phyloP scores from a whole-genome alignment of 2,329 filamentous ascomycete species.

The Ophiocordyceps camponoti-leonardi region DNA sequence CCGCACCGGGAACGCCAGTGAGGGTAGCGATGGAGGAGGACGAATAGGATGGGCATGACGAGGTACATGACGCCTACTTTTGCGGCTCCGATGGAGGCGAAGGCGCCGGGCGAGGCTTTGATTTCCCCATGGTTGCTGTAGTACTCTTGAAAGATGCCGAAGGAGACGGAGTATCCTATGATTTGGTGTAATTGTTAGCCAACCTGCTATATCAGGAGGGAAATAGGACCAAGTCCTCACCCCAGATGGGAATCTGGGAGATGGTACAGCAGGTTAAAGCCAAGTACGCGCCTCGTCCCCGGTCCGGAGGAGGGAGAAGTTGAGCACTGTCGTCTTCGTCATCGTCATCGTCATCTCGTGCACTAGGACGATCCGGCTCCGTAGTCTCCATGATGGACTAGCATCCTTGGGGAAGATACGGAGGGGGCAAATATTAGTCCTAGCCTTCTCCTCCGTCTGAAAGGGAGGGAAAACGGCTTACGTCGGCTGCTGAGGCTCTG shows the following conservation, averaged over 20 bases:
- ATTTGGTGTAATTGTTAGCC: too few relatives aligned
- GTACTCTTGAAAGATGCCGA: constrained; percentile 52
- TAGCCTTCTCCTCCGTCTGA: not conserved
- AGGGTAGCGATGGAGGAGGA: constrained; percentile 23
- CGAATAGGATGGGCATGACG: constrained; percentile 28
- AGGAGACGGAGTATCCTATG: constrained; percentile 23
- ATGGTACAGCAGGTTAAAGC: constrained; percentile 13
- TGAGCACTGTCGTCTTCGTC: not conserved
- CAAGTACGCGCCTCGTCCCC: constrained; percentile 11
- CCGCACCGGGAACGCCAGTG: constrained; percentile 21
- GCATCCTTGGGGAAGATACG: not conserved
- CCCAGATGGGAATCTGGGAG: constrained; percentile 17
- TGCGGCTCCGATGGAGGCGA: constrained; percentile 9
- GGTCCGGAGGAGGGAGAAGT: constrained; percentile 11
- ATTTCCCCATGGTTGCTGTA: constrained; percentile 40
- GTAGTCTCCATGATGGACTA: not conserved
- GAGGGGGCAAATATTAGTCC: too few relatives aligned
- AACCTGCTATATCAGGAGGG: not conserved
- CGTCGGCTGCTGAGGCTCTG: not conserved
- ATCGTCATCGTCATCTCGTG: too few relatives aligned
- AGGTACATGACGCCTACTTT: constrained; percentile 33
- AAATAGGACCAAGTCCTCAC: constrained; percentile 1
- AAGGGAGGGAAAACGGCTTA: not conserved
- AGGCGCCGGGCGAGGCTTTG: constrained; percentile 20
- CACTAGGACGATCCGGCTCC: not conserved